Base-by-base conservation (phyloP, 2,329 filamentous ascomycete species). In the Beauveria rudraprayagi region DNA sequence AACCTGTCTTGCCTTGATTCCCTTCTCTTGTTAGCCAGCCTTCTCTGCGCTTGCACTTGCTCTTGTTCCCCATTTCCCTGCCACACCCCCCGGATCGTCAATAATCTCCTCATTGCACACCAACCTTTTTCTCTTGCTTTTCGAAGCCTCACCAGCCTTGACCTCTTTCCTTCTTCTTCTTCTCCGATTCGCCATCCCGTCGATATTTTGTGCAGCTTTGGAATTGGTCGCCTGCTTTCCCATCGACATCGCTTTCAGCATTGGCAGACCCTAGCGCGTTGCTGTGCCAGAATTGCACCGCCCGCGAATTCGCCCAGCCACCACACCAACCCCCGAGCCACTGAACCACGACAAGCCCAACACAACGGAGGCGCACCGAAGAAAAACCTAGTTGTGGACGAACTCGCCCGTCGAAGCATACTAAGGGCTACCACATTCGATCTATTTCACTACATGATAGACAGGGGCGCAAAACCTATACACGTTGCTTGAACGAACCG, bases 71-170 rank as follows among this genome's bases (percentile, higher is more conserved):
- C 48, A 48, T 54, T 47, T 58, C 30, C 58, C 50, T 28, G n/a
- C 40, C 50, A 56, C 56, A 41, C 48, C 50, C 57, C 57, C 57
- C 57, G 28, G 57, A 54, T 54, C 48, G 50, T 47, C 43, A 55
- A 48, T 28, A 60, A 60, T 60, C 58, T 54, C 50, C 50, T 54
- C 58, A 47, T 30, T 54, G 51, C 41, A 55, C 50, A 47, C 40
- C 50, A 46, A n/a, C 40, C 41, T 34, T 46, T 59, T 34, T 46
- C 54, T 52, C 28, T 51, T 41, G 46, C 46, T 52, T 17, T 51
- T 59, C 46, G 22, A 41, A 52, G 19, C 24, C 5, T 24, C 43
- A 17, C 19, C 44, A 57, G 28, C 44, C 11, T 48, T 30, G 7
- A 37, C 48, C 24, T 47, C 46, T 50, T 50, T 58, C 41, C 51